Percentiles rank a stretch among this genome's conserved stretches.
phyloP scores from a whole-genome alignment of 345 rosid genomes.

The Dipteronia dyeriana region DNA sequence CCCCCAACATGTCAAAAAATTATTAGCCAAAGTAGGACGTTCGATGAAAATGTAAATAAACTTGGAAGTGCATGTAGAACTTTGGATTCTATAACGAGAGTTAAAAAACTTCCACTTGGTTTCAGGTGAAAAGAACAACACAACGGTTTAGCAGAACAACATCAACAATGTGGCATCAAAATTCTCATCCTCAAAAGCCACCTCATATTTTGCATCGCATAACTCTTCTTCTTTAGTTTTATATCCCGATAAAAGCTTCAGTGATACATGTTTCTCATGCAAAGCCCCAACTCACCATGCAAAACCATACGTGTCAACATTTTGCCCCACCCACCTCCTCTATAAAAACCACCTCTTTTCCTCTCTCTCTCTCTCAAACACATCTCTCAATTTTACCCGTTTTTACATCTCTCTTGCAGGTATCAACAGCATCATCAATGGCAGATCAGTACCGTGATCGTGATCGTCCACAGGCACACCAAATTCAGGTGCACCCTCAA shows the following conservation, averaged over 20 bases:
- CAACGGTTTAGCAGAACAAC: background rate
- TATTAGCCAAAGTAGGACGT: no score
- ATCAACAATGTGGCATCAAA: constrained; percentile 5
- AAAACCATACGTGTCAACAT: constrained; percentile 42
- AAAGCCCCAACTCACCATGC: constrained; percentile 54
- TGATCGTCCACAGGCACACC: constrained; percentile 48
- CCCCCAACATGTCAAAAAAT: no score
- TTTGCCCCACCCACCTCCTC: constrained; percentile 12
- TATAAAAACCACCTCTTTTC: constrained; percentile 21
- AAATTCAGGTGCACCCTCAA: constrained; percentile 64
- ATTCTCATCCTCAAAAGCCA: background rate
- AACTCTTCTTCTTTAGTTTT: background rate
- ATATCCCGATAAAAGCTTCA: background rate
- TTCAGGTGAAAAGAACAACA: background rate
- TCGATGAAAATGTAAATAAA: no score
- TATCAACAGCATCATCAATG: constrained; percentile 25
- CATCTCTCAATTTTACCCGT: background rate
- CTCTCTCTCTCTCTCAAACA: background rate
- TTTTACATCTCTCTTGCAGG: background rate
- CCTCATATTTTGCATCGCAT: background rate
- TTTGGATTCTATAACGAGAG: no score
- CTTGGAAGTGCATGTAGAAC: background rate
- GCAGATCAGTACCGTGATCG: constrained; percentile 33
- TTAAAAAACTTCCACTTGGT: background rate
- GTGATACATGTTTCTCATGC: constrained; percentile 71